phyloP scores from a whole-genome alignment of 2,329 filamentous ascomycete genomes.

The Exophiala spinifera region DNA sequence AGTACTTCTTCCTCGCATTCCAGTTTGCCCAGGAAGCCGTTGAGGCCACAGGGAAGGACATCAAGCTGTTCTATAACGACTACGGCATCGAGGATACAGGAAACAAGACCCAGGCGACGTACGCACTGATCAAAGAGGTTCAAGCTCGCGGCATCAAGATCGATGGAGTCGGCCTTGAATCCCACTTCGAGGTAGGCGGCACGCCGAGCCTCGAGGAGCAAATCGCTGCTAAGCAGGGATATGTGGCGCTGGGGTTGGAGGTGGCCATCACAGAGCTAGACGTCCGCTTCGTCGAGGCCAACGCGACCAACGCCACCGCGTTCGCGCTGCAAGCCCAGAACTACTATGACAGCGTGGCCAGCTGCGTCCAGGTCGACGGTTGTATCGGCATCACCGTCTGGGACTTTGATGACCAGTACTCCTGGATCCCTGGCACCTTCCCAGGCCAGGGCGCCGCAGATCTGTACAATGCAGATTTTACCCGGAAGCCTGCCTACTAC shows the following conservation, averaged over 20 bases:
- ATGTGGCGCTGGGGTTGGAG: slow-evolving; percentile 41
- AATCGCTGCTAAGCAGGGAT: slow-evolving; percentile 38
- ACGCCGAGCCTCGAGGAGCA: slow-evolving; percentile 42
- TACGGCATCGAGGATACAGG: slow-evolving; percentile 43
- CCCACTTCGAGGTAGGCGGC: slow-evolving; percentile 45
- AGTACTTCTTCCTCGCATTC: slow-evolving; percentile 48
- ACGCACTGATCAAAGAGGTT: slow-evolving; percentile 39
- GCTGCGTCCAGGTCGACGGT: slow-evolving; percentile 32
- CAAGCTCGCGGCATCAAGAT: slow-evolving; percentile 42
- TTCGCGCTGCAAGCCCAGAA: slow-evolving; percentile 34
- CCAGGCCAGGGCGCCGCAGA: slow-evolving; percentile 42
- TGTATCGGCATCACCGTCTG: slow-evolving; percentile 40
- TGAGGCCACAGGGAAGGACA: slow-evolving; percentile 28
- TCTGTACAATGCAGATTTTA: slow-evolving; percentile 46
- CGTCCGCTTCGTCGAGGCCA: slow-evolving; percentile 41
- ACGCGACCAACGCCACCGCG: slow-evolving; percentile 23
- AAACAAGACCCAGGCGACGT: slow-evolving; percentile 36
- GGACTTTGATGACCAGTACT: slow-evolving; percentile 47
- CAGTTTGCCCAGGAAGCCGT: slow-evolving; percentile 41
- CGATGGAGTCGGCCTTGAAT: slow-evolving; percentile 50
- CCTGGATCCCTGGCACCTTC: slow-evolving; percentile 46
- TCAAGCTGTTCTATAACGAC: slow-evolving; percentile 47
- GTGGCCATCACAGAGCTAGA: slow-evolving; percentile 48
- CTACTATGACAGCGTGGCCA: slow-evolving; percentile 33
- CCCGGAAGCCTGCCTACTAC: slow-evolving; percentile 48